Evolutionary conservation across 345 rosid genomes (phyloP).

Genomic region (Mallotus nudiflorus): DNA sequence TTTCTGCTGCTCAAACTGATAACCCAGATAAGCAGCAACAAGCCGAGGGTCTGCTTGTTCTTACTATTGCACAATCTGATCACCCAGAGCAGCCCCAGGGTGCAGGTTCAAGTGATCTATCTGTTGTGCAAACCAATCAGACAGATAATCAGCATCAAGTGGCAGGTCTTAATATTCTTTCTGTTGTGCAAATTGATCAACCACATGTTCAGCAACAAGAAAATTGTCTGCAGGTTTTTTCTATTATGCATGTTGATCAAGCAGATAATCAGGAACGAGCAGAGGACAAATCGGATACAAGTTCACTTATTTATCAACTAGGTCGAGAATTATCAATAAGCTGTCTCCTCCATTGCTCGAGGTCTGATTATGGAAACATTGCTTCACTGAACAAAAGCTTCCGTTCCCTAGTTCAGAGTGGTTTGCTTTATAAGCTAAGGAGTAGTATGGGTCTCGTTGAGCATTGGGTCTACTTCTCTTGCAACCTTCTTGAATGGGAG

Average conservation of each 20-base stretch:
- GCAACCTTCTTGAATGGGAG: conserved; percentile 71
- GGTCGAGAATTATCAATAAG: conserved; percentile 61
- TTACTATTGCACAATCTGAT: neutral
- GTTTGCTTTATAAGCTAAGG: conserved; percentile 40
- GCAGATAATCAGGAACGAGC: conserved; percentile 18
- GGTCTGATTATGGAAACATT: conserved; percentile 45
- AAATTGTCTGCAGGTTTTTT: neutral
- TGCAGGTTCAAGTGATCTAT: neutral
- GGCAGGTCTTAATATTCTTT: neutral
- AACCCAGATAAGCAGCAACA: neutral
- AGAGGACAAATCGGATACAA: conserved; percentile 39
- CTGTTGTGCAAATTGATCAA: neutral
- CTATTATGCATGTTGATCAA: neutral
- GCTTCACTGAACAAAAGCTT: conserved; percentile 41
- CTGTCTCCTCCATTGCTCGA: conserved; percentile 62
- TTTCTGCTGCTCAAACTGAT: neutral
- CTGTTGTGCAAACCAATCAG: neutral
- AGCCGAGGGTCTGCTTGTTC: neutral
- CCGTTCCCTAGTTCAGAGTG: conserved; percentile 28
- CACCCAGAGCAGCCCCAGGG: neutral
- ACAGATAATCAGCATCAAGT: neutral
- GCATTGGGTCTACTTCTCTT: conserved; percentile 84
- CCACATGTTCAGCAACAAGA: conserved; percentile 13
- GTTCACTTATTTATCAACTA: conserved; percentile 52
- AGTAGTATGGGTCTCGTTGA: conserved; percentile 32